Conservation (phyloP, 192 early-diverging fungal species). For the Backusella luteola region DNA sequence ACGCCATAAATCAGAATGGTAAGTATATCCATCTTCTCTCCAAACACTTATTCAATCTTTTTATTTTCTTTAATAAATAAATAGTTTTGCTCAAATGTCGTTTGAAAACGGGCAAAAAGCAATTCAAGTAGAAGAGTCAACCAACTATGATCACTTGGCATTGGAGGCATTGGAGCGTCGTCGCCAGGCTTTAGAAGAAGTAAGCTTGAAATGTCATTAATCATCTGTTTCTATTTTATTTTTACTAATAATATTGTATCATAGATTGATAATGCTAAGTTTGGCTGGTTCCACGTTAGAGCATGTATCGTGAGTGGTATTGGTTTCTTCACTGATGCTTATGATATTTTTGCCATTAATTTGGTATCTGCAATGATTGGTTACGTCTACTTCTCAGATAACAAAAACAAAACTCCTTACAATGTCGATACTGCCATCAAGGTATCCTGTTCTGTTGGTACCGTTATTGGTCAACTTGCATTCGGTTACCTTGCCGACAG, state of each 20-base stretch:
- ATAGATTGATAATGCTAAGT: slow-evolving; percentile 71
- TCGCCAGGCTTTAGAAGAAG: slow-evolving; percentile 23
- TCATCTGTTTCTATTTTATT: background rate
- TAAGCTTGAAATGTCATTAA: background rate
- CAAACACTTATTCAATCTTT: background rate
- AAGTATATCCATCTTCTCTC: background rate
- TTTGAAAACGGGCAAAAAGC: slow-evolving; percentile 3
- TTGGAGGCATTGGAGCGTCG: slow-evolving; percentile 17
- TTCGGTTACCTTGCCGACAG: slow-evolving; percentile 85
- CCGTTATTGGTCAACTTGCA: slow-evolving; percentile 87
- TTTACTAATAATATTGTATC: background rate
- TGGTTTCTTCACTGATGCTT: slow-evolving; percentile 91
- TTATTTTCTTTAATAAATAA: background rate
- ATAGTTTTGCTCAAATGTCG: background rate
- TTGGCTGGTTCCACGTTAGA: slow-evolving; percentile 76
- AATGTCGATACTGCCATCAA: slow-evolving; percentile 85
- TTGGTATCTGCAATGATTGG: slow-evolving; percentile 85
- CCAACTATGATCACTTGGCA: background rate
- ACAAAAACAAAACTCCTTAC: slow-evolving; percentile 47
- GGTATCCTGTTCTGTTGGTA: slow-evolving; percentile 87
- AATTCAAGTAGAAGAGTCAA: background rate
- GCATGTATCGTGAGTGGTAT: slow-evolving; percentile 71
- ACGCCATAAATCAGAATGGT: background rate
- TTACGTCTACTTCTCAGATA: slow-evolving; percentile 55
- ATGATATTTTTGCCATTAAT: slow-evolving; percentile 94